Base-by-base conservation (phyloP, 306 rosid species). In the Cucumis hystrix region DNA sequence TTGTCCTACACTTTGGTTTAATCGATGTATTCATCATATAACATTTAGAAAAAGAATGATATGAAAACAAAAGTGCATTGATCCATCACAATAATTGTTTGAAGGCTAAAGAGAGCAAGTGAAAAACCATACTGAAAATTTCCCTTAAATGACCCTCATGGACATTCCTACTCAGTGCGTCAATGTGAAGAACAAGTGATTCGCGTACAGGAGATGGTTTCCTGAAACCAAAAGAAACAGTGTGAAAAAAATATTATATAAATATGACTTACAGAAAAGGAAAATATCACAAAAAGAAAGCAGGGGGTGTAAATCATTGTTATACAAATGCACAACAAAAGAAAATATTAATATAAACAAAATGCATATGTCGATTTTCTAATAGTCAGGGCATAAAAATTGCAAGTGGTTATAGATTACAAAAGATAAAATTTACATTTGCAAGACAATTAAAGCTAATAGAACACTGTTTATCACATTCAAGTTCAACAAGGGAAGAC, bases 101-200 rank as follows among this genome's bases (percentile, higher is more conserved):
- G 45, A 52, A 45, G 43, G 4, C 59, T 33, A 74, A 37, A 35
- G 14, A 56, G 18, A 37, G 78, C 3, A 14, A 61, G 58, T 23
- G 58, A 58, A 47, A 74, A 78, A 66, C 75, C 99, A 66, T 91
- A 96, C 99, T 76, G 78, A 96, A 96, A 41, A 96, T 96, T 84
- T 96, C 99, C 83, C 78, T 87, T 78, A 96, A 84, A 87, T 96
- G 98, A 84, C 97, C 97, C 82, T 96, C 99, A 61, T 96, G 81
- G 83, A 96, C 99, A 85, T 96, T 96, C 87, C 99, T 89, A 77
- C 97, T 91, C 78, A 96, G 98, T 67, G 89, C 84, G 43, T 96
- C 98, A 54, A 96, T 79, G 52, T 89, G 92, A 78, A 96, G 98
- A 79, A 91, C 92, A 83, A 89, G 92, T 8, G 98, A 92, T 81